Evolutionary conservation across 2,329 filamentous ascomycete species (phyloP).

Genomic region (Calonectria naviculata): DNA sequence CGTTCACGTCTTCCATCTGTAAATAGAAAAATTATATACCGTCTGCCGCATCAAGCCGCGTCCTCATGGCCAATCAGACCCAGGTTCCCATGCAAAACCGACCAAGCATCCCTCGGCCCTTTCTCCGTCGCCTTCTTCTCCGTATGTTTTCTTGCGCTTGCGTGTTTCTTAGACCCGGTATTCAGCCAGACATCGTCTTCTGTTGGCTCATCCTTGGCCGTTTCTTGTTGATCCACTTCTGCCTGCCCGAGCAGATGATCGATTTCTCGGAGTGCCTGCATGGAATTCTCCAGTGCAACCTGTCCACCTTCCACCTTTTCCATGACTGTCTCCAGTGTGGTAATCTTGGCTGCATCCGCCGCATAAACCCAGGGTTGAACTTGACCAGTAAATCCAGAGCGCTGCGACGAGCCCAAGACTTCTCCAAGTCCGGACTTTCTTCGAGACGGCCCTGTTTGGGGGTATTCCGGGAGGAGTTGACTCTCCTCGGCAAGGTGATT

Average conservation of each 20-base stretch:
- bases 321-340: slow-evolving; percentile 67
- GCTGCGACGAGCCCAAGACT: slow-evolving; percentile 51
- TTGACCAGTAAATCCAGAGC: slow-evolving; percentile 53
- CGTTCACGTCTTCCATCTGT: slow-evolving; percentile 27
- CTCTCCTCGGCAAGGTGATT: slow-evolving; percentile 70
- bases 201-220: slow-evolving; percentile 31
- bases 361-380: slow-evolving; percentile 70
- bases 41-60: slow-evolving; percentile 26
- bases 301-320: slow-evolving; percentile 71
- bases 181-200: slow-evolving; percentile 51
- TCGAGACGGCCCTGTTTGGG: slow-evolving; percentile 50
- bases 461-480: slow-evolving; percentile 66
- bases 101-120: slow-evolving; percentile 59
- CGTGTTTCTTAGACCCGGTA: slow-evolving; percentile 38
- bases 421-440: slow-evolving; percentile 56
- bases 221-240: slow-evolving; percentile 37
- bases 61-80: slow-evolving; percentile 59
- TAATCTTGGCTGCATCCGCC: slow-evolving; percentile 69
- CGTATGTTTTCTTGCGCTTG: slow-evolving; percentile 38
- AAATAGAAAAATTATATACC: slow-evolving; percentile 13
- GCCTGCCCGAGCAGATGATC: slow-evolving; percentile 58
- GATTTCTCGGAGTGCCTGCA: slow-evolving; percentile 60
- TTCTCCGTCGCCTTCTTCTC: slow-evolving; percentile 35
- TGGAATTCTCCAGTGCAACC: slow-evolving; percentile 64
- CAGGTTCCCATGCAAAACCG: slow-evolving; percentile 62